Evolutionary conservation across 1,284 basidiomycete species (phyloP), one percentile per base, ranked within the genome.

Genomic region (Heterobasidion occidentale): DNA sequence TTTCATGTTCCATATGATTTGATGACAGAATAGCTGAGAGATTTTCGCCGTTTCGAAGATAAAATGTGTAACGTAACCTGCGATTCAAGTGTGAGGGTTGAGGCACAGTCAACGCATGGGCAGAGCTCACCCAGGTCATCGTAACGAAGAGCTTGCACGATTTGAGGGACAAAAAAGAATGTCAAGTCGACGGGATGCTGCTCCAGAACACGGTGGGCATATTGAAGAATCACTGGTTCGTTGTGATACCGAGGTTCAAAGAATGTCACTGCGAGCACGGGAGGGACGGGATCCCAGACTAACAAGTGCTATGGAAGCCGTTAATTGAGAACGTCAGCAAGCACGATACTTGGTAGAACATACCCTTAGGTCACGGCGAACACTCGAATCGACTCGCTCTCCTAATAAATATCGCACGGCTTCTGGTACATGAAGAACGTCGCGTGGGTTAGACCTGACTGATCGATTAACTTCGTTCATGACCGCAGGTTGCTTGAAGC

Each of bases 1-100:
- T 67, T 97, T 97, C 97, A 99, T 99, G 71, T 99, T 99, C 97
- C 97, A 99, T 62, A 99, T 94, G 61, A 99, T 99, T 74, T 99
- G 97, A 70, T 99, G 97, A 68, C 97, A 99, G 77, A 99, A 99
- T 9, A 95, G 74, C 70, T 98, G 96, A 4, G 95, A 98, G 60
- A 99, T 94, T 73, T 94, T 96, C 11, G 95, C 91, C 0, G 96
- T 98, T 73, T 98, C 94, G 63, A 95, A 95, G 66, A 99, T 94
- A 77, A 98, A 99, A 34, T 89, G 84, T 61, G 90, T 86, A 34
- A 99, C 94, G 71, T 99, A 99, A 51, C 94, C 93, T 93, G 34
- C 8, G 61, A 9, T 9, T 20, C 48, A 34, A 9, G 33, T 19
- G 17, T 50, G 52, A 27, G 2, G 17, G 27, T 33, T 59, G 7